Base-by-base conservation (phyloP, 2,329 filamentous ascomycete species). In the Neofusicoccum sp. region DNA sequence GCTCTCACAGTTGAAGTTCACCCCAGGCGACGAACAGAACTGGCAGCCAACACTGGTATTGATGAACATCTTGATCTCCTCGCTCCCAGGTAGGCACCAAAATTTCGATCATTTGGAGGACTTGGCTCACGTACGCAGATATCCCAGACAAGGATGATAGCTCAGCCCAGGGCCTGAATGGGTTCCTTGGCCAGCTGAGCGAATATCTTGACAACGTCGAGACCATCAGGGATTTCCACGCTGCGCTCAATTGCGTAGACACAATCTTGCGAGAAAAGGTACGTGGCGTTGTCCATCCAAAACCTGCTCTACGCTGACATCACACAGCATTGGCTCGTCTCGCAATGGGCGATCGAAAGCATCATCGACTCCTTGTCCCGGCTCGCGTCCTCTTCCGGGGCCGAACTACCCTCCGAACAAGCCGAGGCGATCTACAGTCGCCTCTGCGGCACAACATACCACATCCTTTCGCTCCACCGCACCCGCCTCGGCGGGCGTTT, bases 401-500 rank as follows among this genome's bases (percentile, higher is more conserved):
- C 69, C 4, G 53, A 62, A 6, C 68, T 74, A n/a, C 64, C 66
- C 3, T 40, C 66, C 2, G 61, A 63, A 9, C 62, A 67, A 53
- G 70, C 68, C n/a, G 67, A 76, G 1, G 71, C 75, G 1, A 75
- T 86, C 47, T 86, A 79, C 71, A 75, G 77, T 4, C 80, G 82
- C 43, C 72, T 86, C 8, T 86, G 84, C 68, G 74, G 79, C 36
- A 74, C 85, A 8, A 73, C 82, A 60, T 80, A 80, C 7, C 71
- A 79, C 0, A 70, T 87, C 6, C 71, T 88, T 6, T 75, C 80
- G n/a, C 76, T 86, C 11, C 81, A 87, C 66, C 81, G 85, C 24
- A 75, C 80, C 14, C 82, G 84, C 43, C 74, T 88, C 8, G 81
- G 82, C 36, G 84, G 84, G 6, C 83, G 86, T 26, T 83, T 83